phyloP scores from a whole-genome alignment of 2,329 filamentous ascomycete genomes.

The Pyrenophora tritici-repentis region DNA sequence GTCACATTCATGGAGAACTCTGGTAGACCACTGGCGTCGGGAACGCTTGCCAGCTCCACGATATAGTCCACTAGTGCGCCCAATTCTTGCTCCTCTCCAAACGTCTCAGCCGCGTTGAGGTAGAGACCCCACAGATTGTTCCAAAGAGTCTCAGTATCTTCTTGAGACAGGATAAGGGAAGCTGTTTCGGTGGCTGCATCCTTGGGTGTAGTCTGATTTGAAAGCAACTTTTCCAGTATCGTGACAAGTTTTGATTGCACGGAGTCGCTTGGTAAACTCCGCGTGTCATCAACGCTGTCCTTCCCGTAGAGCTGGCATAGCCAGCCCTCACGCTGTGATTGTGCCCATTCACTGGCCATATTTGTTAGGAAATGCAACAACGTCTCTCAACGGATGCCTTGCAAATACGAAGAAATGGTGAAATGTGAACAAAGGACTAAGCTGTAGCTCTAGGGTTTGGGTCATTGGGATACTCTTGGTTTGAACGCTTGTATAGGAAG shows the following conservation, averaged over 20 bases:
- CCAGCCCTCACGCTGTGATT: neutral
- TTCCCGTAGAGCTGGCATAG: neutral
- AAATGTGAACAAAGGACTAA: no score
- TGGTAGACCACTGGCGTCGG: neutral
- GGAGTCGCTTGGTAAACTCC: neutral
- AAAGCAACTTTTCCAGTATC: neutral
- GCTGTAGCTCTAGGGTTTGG: no score
- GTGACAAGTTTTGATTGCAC: neutral
- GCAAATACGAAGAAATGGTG: no score
- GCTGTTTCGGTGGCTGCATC: neutral
- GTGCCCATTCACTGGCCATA: slow-evolving; percentile 1
- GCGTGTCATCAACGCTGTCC: neutral
- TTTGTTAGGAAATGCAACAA: neutral
- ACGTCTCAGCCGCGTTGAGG: neutral
- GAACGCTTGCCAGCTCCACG: neutral
- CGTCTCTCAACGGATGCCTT: no score
- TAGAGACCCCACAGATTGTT: neutral
- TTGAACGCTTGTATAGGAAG: no score
- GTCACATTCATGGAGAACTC: neutral
- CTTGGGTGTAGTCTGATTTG: neutral
- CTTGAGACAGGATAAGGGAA: neutral
- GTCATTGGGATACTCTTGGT: no score
- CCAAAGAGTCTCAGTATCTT: neutral
- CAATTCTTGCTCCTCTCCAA: neutral
- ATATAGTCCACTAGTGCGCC: neutral